Conservation (phyloP, 179 eudicot species). For the Silene noctiflora region DNA sequence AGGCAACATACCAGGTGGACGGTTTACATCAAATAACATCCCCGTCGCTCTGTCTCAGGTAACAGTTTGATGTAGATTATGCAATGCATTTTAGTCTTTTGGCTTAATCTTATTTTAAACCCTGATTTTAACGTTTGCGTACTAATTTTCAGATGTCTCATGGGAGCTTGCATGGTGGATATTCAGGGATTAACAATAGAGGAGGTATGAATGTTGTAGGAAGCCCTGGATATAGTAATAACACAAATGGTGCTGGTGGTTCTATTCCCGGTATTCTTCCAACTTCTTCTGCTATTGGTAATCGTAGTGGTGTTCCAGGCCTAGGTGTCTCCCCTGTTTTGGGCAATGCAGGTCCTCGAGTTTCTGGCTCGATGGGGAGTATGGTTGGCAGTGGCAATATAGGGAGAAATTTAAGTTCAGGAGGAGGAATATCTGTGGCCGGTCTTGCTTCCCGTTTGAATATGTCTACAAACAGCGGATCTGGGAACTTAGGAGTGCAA, state of each 20-base stretch:
- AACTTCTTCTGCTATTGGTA: constrained; percentile 80
- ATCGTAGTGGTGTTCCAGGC: constrained; percentile 74
- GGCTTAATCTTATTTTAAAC: neutral
- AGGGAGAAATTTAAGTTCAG: constrained; percentile 77
- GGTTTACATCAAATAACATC: constrained; percentile 76
- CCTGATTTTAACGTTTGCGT: neutral
- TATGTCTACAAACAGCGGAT: constrained; percentile 68
- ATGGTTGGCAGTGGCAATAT: constrained; percentile 77
- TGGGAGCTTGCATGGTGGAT: constrained; percentile 86
- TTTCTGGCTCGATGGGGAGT: constrained; percentile 76
- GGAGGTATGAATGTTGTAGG: constrained; percentile 93
- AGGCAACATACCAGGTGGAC: constrained; percentile 75
- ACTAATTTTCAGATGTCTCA: constrained; percentile 65
- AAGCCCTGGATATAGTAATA: constrained; percentile 69
- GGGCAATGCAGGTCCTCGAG: constrained; percentile 83
- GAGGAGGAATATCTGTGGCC: constrained; percentile 83
- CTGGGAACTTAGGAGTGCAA: constrained; percentile 76
- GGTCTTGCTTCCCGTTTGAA: constrained; percentile 87
- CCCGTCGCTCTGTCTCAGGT: constrained; percentile 90
- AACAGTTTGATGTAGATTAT: neutral
- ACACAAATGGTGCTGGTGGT: constrained; percentile 69
- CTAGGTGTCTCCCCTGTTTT: constrained; percentile 74
- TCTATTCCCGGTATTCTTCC: constrained; percentile 91
- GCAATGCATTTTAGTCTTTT: neutral
- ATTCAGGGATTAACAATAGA: constrained; percentile 80